Evolutionary conservation across 169 alveolate species (phyloP), one percentile per base, ranked within the genome.

Genomic region (Toxoplasma gondii): DNA sequence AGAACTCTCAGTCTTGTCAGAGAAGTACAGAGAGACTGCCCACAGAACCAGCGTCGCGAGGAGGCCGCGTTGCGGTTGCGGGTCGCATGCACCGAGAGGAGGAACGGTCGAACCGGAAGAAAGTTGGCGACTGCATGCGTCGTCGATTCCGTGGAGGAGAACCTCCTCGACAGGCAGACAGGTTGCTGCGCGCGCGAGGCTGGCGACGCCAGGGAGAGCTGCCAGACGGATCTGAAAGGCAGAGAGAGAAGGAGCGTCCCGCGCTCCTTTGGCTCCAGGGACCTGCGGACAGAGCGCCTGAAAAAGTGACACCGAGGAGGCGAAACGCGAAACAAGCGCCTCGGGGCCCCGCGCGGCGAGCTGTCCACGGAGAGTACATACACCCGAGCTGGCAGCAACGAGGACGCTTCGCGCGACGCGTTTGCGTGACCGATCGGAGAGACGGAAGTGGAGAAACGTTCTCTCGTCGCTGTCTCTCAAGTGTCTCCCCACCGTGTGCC

Each of bases 11-110:
- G n/a, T 58, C 24, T 16, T 24, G 39, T 12, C 44, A 17, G 39
- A 41, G 84, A 34, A 74, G 84, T 34, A 74, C 24, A 31, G n/a
- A 2, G 39, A 74, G 22, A 74, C 22, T 0, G 43, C 84, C 84
- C 84, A 74, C 12, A 74, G 2, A 9, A 74, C 84, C 44, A 74
- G 45, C 12, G 84, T 74, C n/a, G 84, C 84, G 9, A 74, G 84
- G 27, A 74, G 84, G 27, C 84, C 84, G 27, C 84, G 84, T 16
- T 74, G 84, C 84, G 39, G 84, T 12, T 36, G 84, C 38, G 84
- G 84, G 22, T 1, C 29, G 74, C 24, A 4, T 16, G 74, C 9
- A 31, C 7, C 84, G 84, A 0, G 45, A 12, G 84, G 39, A 7
- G 84, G 22, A 9, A n/a, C 5, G 31, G 7, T 5, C 58, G 58